phyloP scores from a whole-genome alignment of 805 yeast genomes.

The Candida boidinii region DNA sequence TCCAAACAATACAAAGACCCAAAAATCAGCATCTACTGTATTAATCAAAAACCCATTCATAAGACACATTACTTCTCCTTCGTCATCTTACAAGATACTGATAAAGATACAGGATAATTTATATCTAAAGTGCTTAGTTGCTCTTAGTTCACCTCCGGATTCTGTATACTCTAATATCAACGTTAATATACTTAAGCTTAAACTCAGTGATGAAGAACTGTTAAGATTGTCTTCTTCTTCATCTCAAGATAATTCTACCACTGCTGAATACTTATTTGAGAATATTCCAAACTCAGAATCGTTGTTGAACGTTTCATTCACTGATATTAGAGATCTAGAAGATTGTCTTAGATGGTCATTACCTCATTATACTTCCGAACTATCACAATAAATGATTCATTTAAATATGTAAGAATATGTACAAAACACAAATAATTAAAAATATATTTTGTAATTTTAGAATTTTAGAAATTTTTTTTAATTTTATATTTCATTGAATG shows the following conservation, averaged over 20 bases:
- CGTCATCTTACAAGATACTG: too few relatives aligned
- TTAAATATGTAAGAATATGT: too few relatives aligned
- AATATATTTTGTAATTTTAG: too few relatives aligned
- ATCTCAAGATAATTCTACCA: conserved; percentile 6
- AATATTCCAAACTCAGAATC: neutral
- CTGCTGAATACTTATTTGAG: conserved; percentile 13
- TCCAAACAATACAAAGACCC: conserved; percentile 5
- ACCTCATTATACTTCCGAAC: conserved; percentile 11
- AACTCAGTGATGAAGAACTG: too few relatives aligned
- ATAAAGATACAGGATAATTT: conserved; percentile 6
- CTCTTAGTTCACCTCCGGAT: conserved; percentile 6
- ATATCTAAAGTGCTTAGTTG: conserved; percentile 8
- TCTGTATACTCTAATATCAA: conserved; percentile 26
- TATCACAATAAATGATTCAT: too few relatives aligned
- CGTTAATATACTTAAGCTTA: too few relatives aligned
- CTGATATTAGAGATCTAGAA: conserved; percentile 41
- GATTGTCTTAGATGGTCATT: conserved; percentile 53
- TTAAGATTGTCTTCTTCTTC: too few relatives aligned
- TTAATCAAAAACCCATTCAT: conserved; percentile 12
- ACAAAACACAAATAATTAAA: too few relatives aligned
- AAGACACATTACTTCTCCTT: conserved; percentile 14
- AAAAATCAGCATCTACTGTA: neutral
- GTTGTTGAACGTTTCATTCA: conserved; percentile 38
- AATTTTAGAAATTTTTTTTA: too few relatives aligned
- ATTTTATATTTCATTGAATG: too few relatives aligned